Percentiles rank a stretch among this genome's conserved stretches.
Evolutionary conservation across 2,329 filamentous ascomycete genomes (phyloP).

Genomic region (Fusarium sp.): DNA sequence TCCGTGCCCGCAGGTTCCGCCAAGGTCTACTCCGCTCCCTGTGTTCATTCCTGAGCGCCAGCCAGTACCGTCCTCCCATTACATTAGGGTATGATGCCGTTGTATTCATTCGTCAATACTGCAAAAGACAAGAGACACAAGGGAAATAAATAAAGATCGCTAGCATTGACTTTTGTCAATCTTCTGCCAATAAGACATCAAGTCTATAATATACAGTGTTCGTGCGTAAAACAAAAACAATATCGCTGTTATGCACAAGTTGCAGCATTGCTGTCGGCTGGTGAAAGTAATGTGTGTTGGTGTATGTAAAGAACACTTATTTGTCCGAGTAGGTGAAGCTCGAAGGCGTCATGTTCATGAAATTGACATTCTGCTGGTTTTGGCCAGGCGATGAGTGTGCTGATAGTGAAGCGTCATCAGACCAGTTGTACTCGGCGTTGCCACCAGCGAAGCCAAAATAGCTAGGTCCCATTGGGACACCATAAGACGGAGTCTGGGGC

Average conservation of each 20-base stretch:
- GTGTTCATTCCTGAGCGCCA: slow-evolving; percentile 45
- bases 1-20: slow-evolving; percentile 13
- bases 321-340: slow-evolving; percentile 49
- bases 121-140: slow-evolving; percentile 22
- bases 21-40: slow-evolving; percentile 25
- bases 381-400: slow-evolving; percentile 55
- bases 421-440: slow-evolving; percentile 68
- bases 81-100: slow-evolving; percentile 51
- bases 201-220: slow-evolving; percentile 46
- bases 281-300: slow-evolving; percentile 3
- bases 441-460: slow-evolving; percentile 58
- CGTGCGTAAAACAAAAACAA: slow-evolving; percentile 14
- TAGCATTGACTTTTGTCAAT: slow-evolving; percentile 26
- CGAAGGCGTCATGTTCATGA: slow-evolving; percentile 56
- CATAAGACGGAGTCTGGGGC: slow-evolving; percentile 65
- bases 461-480: slow-evolving; percentile 59
- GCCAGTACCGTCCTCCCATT: slow-evolving; percentile 46
- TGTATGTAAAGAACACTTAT: slow-evolving; percentile 13
- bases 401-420: slow-evolving; percentile 60
- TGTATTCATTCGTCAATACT: slow-evolving; percentile 44
- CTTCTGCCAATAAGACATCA: slow-evolving; percentile 12
- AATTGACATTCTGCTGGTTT: slow-evolving; percentile 52
- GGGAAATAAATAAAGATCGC: slow-evolving; percentile 30
- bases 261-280: slow-evolving; percentile 16
- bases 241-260: slow-evolving; percentile 39